A percentile compares a stretch with the other conserved stretches of the same genome.
phyloP scores from a whole-genome alignment of 139 green algal genomes.

The Chlamydomonas sp. region DNA sequence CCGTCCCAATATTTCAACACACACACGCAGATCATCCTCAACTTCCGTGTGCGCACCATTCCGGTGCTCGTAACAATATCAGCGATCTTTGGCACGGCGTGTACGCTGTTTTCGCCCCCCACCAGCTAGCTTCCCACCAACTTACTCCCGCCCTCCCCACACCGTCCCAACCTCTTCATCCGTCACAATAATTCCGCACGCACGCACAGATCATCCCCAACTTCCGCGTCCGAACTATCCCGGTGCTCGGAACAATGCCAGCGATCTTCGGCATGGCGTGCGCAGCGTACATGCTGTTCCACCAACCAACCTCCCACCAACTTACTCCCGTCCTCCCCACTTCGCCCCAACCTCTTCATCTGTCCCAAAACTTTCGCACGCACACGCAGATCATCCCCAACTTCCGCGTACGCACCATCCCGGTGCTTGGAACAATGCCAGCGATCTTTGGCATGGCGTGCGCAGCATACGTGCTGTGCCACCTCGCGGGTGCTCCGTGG shows the following conservation, averaged over 20 bases:
- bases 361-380: no score
- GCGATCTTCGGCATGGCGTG: conserved; percentile 89
- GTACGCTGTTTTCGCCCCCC: no score
- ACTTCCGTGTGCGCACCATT: conserved; percentile 93
- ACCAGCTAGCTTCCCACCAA: no score
- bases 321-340: no score
- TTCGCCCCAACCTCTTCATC: no score
- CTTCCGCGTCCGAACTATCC: conserved; percentile 93
- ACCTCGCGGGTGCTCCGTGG: conserved; percentile 8
- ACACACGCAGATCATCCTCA: conserved; percentile 84
- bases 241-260: conserved; percentile 87
- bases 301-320: no score
- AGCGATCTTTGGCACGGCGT: conserved; percentile 88
- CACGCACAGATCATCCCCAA: conserved; percentile 78
- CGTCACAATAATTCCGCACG: no score
- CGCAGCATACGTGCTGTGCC: conserved; percentile 12
- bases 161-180: no score
- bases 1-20: no score
- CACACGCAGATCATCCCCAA: conserved; percentile 85
- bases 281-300: conserved; percentile 53
- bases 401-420: conserved; percentile 93
- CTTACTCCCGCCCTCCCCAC: no score
- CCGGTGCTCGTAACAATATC: conserved; percentile 90
- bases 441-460: conserved; percentile 90
- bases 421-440: conserved; percentile 87